Conservation (phyloP, 192 early-diverging fungal species). For the Spizellomyces punctatus region DNA sequence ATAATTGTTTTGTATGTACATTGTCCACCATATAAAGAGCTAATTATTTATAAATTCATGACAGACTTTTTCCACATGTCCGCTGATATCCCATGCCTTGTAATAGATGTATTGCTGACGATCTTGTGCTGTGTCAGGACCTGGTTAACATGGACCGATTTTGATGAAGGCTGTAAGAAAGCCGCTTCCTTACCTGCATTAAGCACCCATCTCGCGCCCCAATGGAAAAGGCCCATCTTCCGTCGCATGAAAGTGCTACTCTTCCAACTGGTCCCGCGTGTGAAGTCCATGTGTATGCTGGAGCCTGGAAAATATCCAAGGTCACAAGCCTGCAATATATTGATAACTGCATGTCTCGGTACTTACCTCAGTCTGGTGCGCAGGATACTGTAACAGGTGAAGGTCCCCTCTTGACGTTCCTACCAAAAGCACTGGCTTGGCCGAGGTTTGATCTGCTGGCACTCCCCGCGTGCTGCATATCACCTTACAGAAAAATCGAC, state of each 20-base stretch:
- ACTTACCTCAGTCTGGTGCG: slow-evolving; percentile 17
- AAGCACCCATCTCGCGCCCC: slow-evolving; percentile 29
- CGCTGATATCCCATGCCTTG: too few relatives aligned
- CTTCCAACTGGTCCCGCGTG: slow-evolving; percentile 25
- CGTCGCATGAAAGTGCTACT: slow-evolving; percentile 27
- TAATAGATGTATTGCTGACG: too few relatives aligned
- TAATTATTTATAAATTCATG: too few relatives aligned
- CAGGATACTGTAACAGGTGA: slow-evolving; percentile 32
- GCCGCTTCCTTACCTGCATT: background rate
- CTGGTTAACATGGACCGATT: too few relatives aligned
- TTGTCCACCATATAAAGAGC: too few relatives aligned
- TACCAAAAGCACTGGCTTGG: slow-evolving; percentile 9
- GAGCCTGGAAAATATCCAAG: background rate
- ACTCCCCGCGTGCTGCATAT: background rate
- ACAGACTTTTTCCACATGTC: too few relatives aligned
- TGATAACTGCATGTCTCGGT: background rate
- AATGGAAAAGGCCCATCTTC: slow-evolving; percentile 11
- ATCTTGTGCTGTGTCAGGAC: too few relatives aligned
- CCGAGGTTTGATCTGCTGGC: background rate
- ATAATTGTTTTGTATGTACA: too few relatives aligned
- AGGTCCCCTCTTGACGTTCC: slow-evolving; percentile 24
- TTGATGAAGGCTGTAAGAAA: too few relatives aligned
- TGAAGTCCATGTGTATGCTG: slow-evolving; percentile 12
- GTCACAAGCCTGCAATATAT: background rate
- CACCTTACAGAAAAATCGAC: background rate